Evolutionary conservation across 148 eudicot species (phyloP), one percentile per base, ranked within the genome.

Genomic region (Drosera capensis): DNA sequence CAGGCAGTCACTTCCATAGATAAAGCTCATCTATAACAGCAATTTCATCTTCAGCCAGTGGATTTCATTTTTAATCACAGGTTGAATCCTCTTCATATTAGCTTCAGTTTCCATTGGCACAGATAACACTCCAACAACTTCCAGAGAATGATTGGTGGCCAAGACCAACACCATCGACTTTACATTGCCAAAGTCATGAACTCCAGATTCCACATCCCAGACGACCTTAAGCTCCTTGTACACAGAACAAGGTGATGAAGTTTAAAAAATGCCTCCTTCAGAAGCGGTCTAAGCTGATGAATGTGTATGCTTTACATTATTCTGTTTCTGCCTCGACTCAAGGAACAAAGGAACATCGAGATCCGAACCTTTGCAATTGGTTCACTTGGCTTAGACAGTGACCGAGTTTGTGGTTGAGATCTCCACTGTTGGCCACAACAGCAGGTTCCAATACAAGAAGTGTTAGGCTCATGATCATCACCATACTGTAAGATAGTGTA

Each of bases 141-240:
- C 47, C 40, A 41, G 49, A 24, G 48, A 62, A 46, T 52, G 36
- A 22, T 57, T 28, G 13, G 34, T 48, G 28, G 28, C 51, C 9
- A 7, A 59, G 36, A 71, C 56, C 49, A 60, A 62, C 23, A 46
- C 43, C 19, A 38, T 47, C 13, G 52, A 52, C 39, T 60, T 68
- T 20, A 62, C 71, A 59, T 54, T 59, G 40, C 73, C 78, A 25
- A 71, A 74, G 17, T 30, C 35, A 9, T 64, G 74, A 45, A 36
- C 44, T 39, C 80, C 83, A 22, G 83, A 77, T 58, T 80, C 97
- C 31, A 73, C 36, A 57, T 80, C 87, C 16, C 84, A 90, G 56
- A 31, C 54, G 31, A 67, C 55, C 54, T 80, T 75, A 23, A 75
- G 71, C 71, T 84, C 69, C 1, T 66, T 51, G 51, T 77, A 77